These are phyloP conservation scores for Whalleya microplaca DNA, from an alignment of 2,329 filamentous ascomycete species.

Conservation along the genomic window DNA sequence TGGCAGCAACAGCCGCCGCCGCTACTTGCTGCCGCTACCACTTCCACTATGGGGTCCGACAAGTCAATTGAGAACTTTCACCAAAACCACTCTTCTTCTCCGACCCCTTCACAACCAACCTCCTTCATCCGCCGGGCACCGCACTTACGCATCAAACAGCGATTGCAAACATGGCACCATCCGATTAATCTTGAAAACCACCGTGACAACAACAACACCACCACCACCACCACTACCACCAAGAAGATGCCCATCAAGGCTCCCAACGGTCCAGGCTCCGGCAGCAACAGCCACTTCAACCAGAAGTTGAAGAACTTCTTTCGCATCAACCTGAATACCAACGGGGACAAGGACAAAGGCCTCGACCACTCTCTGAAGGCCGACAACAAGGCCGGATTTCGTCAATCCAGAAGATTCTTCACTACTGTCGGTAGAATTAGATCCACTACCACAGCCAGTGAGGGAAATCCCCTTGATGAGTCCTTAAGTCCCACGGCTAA, in stretches of 20 bases:
- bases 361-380: conserved; percentile 47
- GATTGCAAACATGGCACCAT: conserved; percentile 41
- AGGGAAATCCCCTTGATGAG: conserved; percentile 89
- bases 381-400: conserved; percentile 70
- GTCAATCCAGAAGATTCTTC: conserved; percentile 87
- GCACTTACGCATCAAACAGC: conserved; percentile 37
- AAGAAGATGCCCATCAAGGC: conserved; percentile 57
- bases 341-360: conserved; percentile 42
- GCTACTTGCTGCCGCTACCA: conserved; percentile 17
- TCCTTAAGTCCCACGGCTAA: conserved; percentile 87
- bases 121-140: conserved; percentile 26
- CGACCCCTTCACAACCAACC: conserved; percentile 30
- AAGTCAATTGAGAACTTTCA: conserved; percentile 31
- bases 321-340: conserved; percentile 58
- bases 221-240: too few relatives aligned
- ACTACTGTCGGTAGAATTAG: conserved; percentile 84
- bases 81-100: conserved; percentile 26
- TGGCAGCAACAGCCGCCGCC: conserved; percentile 21
- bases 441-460: conserved; percentile 88
- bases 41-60: conserved; percentile 28
- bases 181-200: conserved; percentile 28
- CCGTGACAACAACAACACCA: too few relatives aligned
- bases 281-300: conserved; percentile 59
- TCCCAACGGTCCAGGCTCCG: conserved; percentile 52
- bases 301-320: conserved; percentile 74